Percentiles rank a stretch among this genome's conserved stretches.
phyloP scores from a whole-genome alignment of 306 rosid genomes.

The Ziziphus jujuba region DNA sequence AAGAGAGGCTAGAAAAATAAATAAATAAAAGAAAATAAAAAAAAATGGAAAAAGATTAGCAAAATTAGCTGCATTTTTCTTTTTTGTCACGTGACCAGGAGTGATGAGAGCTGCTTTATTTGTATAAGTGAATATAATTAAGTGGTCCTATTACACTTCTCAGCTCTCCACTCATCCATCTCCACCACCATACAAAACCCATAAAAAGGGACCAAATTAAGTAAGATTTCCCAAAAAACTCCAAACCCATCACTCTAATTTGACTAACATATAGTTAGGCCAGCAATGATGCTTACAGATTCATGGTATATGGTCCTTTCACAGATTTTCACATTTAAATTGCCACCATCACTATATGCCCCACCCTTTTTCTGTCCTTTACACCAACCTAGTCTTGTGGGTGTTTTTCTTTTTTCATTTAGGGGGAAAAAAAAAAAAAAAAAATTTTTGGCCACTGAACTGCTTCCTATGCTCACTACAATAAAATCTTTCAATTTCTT shows the following conservation, averaged over 20 bases:
- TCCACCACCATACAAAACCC: neutral
- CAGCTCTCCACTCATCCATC: neutral
- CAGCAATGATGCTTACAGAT: constrained; percentile 52
- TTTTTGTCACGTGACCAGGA: constrained; percentile 2
- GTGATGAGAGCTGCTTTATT: neutral
- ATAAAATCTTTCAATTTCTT: no score
- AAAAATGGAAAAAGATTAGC: neutral
- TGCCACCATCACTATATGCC: constrained; percentile 10
- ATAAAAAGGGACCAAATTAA: constrained; percentile 7
- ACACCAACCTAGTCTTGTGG: constrained; percentile 15
- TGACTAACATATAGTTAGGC: constrained; percentile 47
- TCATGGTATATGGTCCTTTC: constrained; percentile 54
- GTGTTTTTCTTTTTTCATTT: no score
- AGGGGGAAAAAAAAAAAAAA: no score
- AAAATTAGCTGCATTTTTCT: neutral
- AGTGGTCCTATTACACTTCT: no score
- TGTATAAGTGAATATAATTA: neutral
- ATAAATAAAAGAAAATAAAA: neutral
- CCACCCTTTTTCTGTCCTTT: constrained; percentile 21
- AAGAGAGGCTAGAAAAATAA: neutral
- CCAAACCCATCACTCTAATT: constrained; percentile 18
- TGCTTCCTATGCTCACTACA: constrained; percentile 2
- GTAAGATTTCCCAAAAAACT: constrained; percentile 13
- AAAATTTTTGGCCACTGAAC: neutral
- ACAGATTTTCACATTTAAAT: neutral